phyloP scores from a whole-genome alignment of 495 filamentous ascomycete genomes.

The Penicillium cataractarum region DNA sequence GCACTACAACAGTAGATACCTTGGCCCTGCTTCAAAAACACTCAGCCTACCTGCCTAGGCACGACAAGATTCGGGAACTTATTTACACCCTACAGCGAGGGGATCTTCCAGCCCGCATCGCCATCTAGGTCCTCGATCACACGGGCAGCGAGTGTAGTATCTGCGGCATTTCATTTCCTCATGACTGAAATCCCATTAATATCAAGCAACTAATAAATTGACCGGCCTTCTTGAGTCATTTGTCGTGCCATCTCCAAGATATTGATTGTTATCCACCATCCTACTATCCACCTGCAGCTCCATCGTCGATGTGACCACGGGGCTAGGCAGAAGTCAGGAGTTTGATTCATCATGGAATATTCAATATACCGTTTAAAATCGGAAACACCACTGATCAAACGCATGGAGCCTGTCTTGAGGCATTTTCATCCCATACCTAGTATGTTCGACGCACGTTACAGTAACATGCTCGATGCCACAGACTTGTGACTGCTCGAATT shows the following conservation, averaged over 20 bases:
- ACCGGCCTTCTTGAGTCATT: neutral
- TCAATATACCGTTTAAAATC: neutral
- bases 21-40: too few species aligned
- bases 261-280: neutral
- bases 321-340: neutral
- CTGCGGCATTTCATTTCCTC: neutral
- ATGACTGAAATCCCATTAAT: neutral
- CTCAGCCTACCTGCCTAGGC: too few species aligned
- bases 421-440: neutral
- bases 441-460: neutral
- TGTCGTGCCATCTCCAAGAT: neutral
- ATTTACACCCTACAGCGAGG: too few species aligned
- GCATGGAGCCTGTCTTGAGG: neutral
- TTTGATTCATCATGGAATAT: neutral
- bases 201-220: too few species aligned
- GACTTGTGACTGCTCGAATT: conserved; percentile 10
- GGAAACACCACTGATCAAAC: neutral
- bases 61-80: too few species aligned
- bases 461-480: neutral
- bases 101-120: neutral
- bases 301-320: conserved; percentile 4
- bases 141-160: neutral
- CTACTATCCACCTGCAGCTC: neutral
- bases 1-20: too few species aligned
- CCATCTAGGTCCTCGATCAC: neutral